Conservation (phyloP, 2,329 filamentous ascomycete species). For the Aspergillus persii region DNA sequence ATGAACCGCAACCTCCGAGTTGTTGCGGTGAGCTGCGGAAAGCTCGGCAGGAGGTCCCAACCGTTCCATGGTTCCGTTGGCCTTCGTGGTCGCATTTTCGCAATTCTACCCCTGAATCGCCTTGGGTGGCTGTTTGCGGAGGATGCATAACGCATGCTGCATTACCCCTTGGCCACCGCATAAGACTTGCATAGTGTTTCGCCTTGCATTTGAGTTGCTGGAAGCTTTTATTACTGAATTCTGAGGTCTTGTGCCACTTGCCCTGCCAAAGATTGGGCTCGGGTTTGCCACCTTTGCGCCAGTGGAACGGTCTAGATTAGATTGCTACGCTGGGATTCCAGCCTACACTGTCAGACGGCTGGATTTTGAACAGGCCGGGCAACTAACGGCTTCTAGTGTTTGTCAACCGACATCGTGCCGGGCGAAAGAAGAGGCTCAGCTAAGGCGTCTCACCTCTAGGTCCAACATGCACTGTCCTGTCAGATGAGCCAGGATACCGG, state of each 20-base stretch:
- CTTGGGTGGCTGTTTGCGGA: conserved; percentile 2
- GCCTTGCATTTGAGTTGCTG: not conserved
- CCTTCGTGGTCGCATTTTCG: not conserved
- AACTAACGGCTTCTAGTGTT: not conserved
- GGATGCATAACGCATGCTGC: not conserved
- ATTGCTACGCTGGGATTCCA: too few species aligned
- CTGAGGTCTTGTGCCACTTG: not conserved
- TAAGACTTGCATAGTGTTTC: not conserved
- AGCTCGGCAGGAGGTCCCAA: conserved; percentile 14
- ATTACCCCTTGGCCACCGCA: not conserved
- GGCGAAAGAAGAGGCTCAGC: not conserved
- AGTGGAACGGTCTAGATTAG: too few species aligned
- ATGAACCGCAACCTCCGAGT: not conserved
- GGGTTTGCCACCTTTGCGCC: not conserved
- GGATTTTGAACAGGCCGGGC: not conserved
- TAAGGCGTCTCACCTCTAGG: not conserved
- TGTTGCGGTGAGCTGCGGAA: conserved; percentile 17
- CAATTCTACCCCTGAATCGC: conserved; percentile 12
- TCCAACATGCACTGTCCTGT: not conserved
- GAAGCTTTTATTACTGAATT: not conserved
- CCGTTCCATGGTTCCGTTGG: conserved; percentile 15
- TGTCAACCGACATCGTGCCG: too few species aligned
- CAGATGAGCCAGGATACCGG: not conserved
- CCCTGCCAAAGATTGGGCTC: not conserved
- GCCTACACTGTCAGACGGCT: too few species aligned